These are phyloP conservation scores for Citropsis articulata DNA, from an alignment of 345 rosid genomes.

Conservation along the genomic window DNA sequence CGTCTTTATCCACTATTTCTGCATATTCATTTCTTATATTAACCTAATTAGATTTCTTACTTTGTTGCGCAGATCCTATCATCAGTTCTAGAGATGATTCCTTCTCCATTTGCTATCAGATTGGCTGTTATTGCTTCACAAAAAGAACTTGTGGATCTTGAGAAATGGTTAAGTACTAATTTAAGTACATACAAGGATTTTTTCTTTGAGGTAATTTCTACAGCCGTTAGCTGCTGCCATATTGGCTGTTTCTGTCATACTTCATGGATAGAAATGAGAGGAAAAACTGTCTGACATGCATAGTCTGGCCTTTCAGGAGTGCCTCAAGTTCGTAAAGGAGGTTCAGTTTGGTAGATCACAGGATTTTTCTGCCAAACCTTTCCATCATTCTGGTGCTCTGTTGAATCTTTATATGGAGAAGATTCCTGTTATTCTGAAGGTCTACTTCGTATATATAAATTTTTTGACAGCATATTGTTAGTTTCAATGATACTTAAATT, in stretches of 20 bases:
- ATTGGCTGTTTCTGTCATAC: not conserved
- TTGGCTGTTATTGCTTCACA: constrained; percentile 82
- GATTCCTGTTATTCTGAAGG: constrained; percentile 67
- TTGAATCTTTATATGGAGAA: constrained; percentile 59
- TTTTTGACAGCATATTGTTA: not conserved
- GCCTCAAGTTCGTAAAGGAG: constrained; percentile 77
- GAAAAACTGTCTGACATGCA: constrained; percentile 13
- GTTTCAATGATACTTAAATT: not conserved
- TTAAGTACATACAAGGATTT: constrained; percentile 56
- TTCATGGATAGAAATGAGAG: not conserved
- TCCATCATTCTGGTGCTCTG: constrained; percentile 53
- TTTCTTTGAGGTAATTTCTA: constrained; percentile 69
- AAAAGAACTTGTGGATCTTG: constrained; percentile 74
- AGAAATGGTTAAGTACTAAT: constrained; percentile 72
- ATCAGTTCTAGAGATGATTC: constrained; percentile 67
- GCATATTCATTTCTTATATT: not conserved
- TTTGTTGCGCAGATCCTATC: constrained; percentile 58
- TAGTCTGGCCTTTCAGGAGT: constrained; percentile 61
- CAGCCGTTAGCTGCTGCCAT: not conserved
- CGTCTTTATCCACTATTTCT: not conserved
- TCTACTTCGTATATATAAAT: constrained; percentile 16
- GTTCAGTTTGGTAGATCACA: constrained; percentile 62
- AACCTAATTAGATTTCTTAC: constrained; percentile 1
- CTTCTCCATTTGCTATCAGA: constrained; percentile 63
- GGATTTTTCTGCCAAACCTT: constrained; percentile 55